phyloP scores from a whole-genome alignment of 495 filamentous ascomycete species.

The Xylaria scruposa region DNA sequence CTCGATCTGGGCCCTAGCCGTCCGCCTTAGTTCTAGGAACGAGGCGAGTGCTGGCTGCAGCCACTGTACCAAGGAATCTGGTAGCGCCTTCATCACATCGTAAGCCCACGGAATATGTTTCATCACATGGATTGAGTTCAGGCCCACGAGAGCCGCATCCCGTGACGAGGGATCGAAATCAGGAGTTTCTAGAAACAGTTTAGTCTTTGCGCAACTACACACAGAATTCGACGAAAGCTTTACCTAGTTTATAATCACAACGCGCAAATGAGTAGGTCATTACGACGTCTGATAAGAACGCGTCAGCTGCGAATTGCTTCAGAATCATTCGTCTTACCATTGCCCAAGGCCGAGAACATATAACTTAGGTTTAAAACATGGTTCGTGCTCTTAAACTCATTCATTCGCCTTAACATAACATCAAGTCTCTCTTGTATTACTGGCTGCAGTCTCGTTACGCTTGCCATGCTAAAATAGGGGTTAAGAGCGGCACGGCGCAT shows the following conservation, averaged over 20 bases:
- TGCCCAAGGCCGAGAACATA: slow-evolving; percentile 8
- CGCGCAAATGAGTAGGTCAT: slow-evolving; percentile 9
- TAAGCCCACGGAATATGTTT: slow-evolving; percentile 12
- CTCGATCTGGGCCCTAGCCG: slow-evolving; percentile 1
- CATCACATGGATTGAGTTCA: slow-evolving; percentile 20
- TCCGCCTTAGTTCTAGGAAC: slow-evolving; percentile 31
- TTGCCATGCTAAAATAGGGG: slow-evolving; percentile 52
- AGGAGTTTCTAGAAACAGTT: not conserved
- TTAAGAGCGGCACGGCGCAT: slow-evolving; percentile 46
- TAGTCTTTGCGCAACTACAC: not conserved
- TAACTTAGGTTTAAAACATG: not conserved
- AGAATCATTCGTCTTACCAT: slow-evolving; percentile 1
- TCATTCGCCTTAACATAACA: slow-evolving; percentile 29
- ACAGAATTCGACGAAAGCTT: not conserved
- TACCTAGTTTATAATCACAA: not conserved
- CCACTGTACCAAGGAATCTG: slow-evolving; percentile 22
- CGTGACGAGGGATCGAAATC: slow-evolving; percentile 12
- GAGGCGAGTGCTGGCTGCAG: slow-evolving; percentile 22
- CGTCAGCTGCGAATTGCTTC: slow-evolving; percentile 38
- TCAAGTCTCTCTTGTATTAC: slow-evolving; percentile 36
- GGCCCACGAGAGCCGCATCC: slow-evolving; percentile 10
- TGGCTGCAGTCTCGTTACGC: slow-evolving; percentile 43
- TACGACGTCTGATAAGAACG: slow-evolving; percentile 38
- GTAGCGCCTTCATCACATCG: slow-evolving; percentile 31
- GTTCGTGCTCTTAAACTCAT: slow-evolving; percentile 34